These are phyloP conservation scores for Triticum monococcum DNA, from an alignment of 176 grass and related monocot genomes.

Conservation along the genomic window DNA sequence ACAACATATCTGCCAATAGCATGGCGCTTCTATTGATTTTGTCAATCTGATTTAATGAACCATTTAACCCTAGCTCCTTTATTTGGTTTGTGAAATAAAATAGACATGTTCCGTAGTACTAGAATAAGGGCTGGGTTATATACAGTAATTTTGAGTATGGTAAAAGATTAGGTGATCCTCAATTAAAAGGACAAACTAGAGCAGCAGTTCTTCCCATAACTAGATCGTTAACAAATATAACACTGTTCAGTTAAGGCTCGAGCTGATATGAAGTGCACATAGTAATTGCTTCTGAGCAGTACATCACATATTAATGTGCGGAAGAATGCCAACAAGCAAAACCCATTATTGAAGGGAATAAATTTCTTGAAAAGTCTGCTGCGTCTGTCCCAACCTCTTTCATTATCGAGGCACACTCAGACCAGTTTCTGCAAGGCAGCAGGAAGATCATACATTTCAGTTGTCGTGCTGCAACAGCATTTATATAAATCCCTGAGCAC, in stretches of 20 bases:
- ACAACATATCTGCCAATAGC: background rate
- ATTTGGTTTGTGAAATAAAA: background rate
- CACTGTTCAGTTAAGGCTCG: background rate
- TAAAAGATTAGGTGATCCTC: background rate
- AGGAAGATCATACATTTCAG: constrained; percentile 28
- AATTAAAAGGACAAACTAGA: background rate
- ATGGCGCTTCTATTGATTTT: background rate
- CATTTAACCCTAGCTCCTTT: background rate
- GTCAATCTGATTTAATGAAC: background rate
- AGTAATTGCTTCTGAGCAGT: background rate
- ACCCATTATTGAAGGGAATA: constrained; percentile 26
- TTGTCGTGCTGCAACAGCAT: constrained; percentile 7
- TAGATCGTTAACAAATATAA: constrained; percentile 24
- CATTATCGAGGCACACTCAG: constrained; percentile 79
- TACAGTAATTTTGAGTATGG: background rate
- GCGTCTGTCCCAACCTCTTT: constrained; percentile 7
- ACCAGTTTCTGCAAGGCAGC: constrained; percentile 68
- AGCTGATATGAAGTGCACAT: constrained; percentile 7
- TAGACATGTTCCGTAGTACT: too few relatives aligned
- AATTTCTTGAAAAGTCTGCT: constrained; percentile 12
- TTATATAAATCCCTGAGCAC: background rate
- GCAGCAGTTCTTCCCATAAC: constrained; percentile 14
- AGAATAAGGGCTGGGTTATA: background rate
- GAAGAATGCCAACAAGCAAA: constrained; percentile 31
- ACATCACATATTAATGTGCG: constrained; percentile 15